phyloP scores from a whole-genome alignment of 202 grass and related monocot genomes.

The Schoenoplectus triqueter region DNA sequence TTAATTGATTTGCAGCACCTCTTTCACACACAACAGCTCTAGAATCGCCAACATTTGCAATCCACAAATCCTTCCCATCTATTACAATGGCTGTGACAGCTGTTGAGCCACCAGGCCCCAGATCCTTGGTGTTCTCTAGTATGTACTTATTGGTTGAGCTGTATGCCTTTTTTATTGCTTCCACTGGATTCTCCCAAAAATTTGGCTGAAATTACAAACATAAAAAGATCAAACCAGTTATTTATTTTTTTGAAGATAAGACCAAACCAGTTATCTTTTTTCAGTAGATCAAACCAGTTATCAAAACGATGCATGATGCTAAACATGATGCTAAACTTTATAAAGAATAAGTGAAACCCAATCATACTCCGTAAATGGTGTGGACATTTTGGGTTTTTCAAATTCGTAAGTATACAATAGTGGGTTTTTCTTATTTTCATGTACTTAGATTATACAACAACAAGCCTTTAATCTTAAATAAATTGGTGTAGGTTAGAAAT shows the following conservation, averaged over 20 bases:
- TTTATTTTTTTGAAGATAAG: no score
- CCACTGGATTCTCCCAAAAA: conserved; percentile 66
- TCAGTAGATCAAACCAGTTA: neutral
- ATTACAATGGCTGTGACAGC: conserved; percentile 95
- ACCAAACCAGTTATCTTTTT: neutral
- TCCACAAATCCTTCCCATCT: conserved; percentile 99
- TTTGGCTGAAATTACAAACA: conserved; percentile 52
- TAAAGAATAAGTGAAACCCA: neutral
- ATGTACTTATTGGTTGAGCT: conserved; percentile 86
- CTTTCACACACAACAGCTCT: conserved; percentile 88
- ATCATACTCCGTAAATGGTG: conserved; percentile 2
- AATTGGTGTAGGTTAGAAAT: no score
- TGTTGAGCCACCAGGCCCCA: conserved; percentile 96
- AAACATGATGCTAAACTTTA: neutral
- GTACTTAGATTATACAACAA: neutral
- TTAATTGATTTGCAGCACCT: conserved; percentile 89
- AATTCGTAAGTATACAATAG: neutral
- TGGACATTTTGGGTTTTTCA: neutral
- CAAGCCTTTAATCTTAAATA: no score
- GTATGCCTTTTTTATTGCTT: conserved; percentile 89
- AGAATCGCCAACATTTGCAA: conserved; percentile 95
- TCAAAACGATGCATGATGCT: neutral
- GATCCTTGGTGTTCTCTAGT: conserved; percentile 79
- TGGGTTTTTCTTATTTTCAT: neutral
- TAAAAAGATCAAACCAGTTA: neutral